Conservation (phyloP, 306 rosid species). For the Vigna mungo region DNA sequence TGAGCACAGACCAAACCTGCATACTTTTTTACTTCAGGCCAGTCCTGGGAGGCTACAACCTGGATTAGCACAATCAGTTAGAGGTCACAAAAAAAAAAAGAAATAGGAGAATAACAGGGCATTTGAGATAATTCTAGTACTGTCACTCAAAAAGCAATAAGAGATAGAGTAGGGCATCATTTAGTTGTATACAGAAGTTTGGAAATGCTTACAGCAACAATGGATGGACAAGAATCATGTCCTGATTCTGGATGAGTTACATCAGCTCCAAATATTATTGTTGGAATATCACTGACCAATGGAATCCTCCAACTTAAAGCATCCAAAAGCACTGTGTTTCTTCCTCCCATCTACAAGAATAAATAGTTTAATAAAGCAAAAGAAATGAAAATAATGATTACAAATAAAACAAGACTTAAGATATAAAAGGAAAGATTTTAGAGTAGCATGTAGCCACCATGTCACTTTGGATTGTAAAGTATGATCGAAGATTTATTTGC, state of each 20-base stretch:
- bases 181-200: neutral
- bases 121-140: no score
- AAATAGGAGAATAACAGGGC: no score
- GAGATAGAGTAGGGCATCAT: neutral
- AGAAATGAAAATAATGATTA: slow-evolving; percentile 2
- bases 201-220: slow-evolving; percentile 66
- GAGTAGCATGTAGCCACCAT: slow-evolving; percentile 20
- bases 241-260: slow-evolving; percentile 78
- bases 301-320: slow-evolving; percentile 71
- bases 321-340: slow-evolving; percentile 74
- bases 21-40: slow-evolving; percentile 88
- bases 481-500: neutral
- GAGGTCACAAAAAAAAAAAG: no score
- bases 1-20: slow-evolving; percentile 85
- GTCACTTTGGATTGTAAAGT: slow-evolving; percentile 13
- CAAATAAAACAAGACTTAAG: neutral
- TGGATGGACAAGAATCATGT: slow-evolving; percentile 75
- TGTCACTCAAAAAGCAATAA: no score
- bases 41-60: slow-evolving; percentile 88
- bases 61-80: slow-evolving; percentile 35
- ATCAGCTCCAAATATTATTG: slow-evolving; percentile 58
- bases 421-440: neutral
- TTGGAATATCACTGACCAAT: slow-evolving; percentile 76
- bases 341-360: slow-evolving; percentile 63
- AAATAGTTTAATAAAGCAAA: neutral